Base-by-base conservation (phyloP, 2,329 filamentous ascomycete genomes). In the Xylariaceae sp. region DNA sequence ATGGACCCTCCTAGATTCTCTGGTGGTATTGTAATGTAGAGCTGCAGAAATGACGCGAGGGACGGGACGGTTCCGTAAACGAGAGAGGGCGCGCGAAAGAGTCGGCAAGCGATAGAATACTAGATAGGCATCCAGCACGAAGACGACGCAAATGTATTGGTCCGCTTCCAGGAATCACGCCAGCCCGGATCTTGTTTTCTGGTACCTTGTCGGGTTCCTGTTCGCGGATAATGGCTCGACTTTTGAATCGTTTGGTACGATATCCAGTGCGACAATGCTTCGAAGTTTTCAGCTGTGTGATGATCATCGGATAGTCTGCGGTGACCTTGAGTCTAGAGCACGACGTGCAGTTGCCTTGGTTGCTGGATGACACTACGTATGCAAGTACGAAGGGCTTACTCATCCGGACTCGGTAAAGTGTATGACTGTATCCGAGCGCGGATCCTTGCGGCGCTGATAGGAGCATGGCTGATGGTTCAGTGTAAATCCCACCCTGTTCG, bases 1-100 rank as follows among this genome's bases (percentile, higher is more conserved):
- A 62, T 71, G 65, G 64, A 39, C 44, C 52, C 39, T 50, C 30
- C 49, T 39, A 23, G 35, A 2, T 45, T 55, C 49, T 49, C 55
- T 30, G 47, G 37, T 18, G 52, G 51, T 53, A 42, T 30, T 30
- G 23, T 30, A 57, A 62, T 52, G 49, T 53, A 51, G 11, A 35
- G 55, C 44, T 60, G 47, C 49, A 30, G 51, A 55, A 51, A 17
- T 18, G 57, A 44, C 35, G 23, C 23, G 51, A 55, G 37, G 50
- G 18, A 60, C 47, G 15, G 11, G 42, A 50, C 30, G 45, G 48
- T 18, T 15, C 9, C 48, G 51, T 9, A 51, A 50, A 48, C 42
- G 53, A 37, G 18, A 50, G 51, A 39, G 17, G 4, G 49, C 23
- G 11, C 49, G 30, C 49, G 55, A 57, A 58, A 55, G 45, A 8